These are phyloP conservation scores for Magnolia kwangsiensis DNA, from an alignment of 164 flowering plant species.

Conservation along the genomic window DNA sequence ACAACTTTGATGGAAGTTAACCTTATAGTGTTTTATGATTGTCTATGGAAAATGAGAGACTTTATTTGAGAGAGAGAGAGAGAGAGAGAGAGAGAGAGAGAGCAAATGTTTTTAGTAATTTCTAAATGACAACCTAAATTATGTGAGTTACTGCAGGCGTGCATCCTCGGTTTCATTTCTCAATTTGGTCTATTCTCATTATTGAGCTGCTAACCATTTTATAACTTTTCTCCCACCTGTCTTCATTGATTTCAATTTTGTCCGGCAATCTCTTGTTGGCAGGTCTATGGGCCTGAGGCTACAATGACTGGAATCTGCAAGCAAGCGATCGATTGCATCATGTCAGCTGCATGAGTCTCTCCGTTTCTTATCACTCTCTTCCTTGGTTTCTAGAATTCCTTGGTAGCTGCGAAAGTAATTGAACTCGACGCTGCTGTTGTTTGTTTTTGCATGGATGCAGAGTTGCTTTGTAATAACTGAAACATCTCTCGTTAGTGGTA, in stretches of 20 bases:
- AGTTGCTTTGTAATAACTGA: background rate
- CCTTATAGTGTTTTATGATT: background rate
- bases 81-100: no score
- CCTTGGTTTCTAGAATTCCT: background rate
- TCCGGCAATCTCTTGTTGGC: slow-evolving; percentile 1
- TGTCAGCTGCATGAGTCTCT: slow-evolving; percentile 39
- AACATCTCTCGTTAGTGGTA: background rate
- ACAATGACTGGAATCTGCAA: slow-evolving; percentile 85
- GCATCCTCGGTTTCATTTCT: background rate
- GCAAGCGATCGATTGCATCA: slow-evolving; percentile 66
- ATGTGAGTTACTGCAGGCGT: no score
- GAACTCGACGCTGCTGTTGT: background rate
- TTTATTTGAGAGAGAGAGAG: no score
- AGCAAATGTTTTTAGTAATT: no score
- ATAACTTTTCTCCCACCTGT: background rate
- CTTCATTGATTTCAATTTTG: background rate
- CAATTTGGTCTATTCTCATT: background rate
- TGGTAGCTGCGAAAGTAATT: background rate
- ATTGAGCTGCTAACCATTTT: background rate
- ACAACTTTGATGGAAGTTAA: background rate
- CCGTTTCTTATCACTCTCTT: no score
- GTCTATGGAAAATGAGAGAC: no score
- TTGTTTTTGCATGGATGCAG: background rate
- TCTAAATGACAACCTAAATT: no score
- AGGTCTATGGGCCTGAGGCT: slow-evolving; percentile 83